Percentiles rank a stretch among this genome's conserved stretches.
Evolutionary conservation across 768 basidiomycete genomes (phyloP).

Genomic region (Serendipita sp.): DNA sequence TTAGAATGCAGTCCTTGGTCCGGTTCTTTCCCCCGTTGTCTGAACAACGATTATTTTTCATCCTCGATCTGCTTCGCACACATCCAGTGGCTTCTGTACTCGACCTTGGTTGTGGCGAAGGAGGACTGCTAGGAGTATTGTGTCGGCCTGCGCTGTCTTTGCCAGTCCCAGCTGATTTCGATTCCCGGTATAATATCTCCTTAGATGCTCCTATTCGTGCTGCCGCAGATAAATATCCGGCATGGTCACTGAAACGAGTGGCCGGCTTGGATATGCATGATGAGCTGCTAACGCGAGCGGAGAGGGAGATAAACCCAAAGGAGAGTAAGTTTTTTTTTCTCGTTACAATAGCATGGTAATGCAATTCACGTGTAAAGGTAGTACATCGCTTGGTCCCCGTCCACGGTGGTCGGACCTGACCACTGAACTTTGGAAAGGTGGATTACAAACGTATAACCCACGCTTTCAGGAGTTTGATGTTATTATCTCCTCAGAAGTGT

Average conservation of each 20-base stretch:
- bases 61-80: background rate
- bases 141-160: constrained; percentile 65
- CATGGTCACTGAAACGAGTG: constrained; percentile 42
- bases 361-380: constrained; percentile 5
- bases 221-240: constrained; percentile 30
- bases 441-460: constrained; percentile 49
- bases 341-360: constrained; percentile 13
- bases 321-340: constrained; percentile 11
- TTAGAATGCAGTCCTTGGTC: background rate
- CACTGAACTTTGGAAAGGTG: constrained; percentile 60
- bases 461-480: constrained; percentile 48
- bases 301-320: constrained; percentile 19
- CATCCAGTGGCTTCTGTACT: constrained; percentile 25
- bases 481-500: constrained; percentile 74
- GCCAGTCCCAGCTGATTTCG: constrained; percentile 12
- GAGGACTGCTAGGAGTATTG: constrained; percentile 51
- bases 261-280: constrained; percentile 53
- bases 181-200: background rate
- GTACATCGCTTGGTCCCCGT: constrained; percentile 10
- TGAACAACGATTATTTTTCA: background rate
- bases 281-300: constrained; percentile 39
- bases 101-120: constrained; percentile 77
- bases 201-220: constrained; percentile 17
- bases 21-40: background rate
- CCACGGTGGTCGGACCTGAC: constrained; percentile 54